A percentile compares a stretch with the other conserved stretches of the same genome.
These are phyloP conservation scores for Beauveria sp. DNA, from an alignment of 2,329 filamentous ascomycete genomes.

Conservation along the genomic window DNA sequence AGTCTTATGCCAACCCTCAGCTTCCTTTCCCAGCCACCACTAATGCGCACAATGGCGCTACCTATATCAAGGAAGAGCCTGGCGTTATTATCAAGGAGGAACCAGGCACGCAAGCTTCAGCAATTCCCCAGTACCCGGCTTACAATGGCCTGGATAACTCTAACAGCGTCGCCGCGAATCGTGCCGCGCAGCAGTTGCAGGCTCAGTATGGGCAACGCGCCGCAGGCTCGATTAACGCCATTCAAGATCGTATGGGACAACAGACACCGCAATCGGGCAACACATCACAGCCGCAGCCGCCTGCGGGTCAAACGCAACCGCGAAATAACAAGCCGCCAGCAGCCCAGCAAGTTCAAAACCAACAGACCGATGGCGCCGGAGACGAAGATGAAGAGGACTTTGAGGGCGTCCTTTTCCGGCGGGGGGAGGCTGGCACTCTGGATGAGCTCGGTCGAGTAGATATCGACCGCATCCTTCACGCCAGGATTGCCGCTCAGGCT, in stretches of 20 bases:
- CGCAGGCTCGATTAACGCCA: slow-evolving; percentile 58
- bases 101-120: slow-evolving; percentile 26
- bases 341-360: slow-evolving; percentile 26
- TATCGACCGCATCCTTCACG: slow-evolving; percentile 62
- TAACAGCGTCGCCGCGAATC: slow-evolving; percentile 39
- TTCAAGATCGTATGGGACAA: slow-evolving; percentile 38
- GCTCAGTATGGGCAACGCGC: slow-evolving; percentile 55
- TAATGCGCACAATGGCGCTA: slow-evolving; percentile 26
- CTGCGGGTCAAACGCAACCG: slow-evolving; percentile 20
- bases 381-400: slow-evolving; percentile 49
- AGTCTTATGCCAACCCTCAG: slow-evolving; percentile 16
- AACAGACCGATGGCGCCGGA: slow-evolving; percentile 66
- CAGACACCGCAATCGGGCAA: slow-evolving; percentile 25
- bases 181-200: slow-evolving; percentile 50
- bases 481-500: slow-evolving; percentile 57
- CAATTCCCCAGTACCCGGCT: slow-evolving; percentile 25
- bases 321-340: slow-evolving; percentile 25
- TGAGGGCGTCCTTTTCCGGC: slow-evolving; percentile 51
- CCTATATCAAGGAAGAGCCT: slow-evolving; percentile 39
- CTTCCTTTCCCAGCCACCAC: slow-evolving; percentile 23
- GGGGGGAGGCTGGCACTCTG: slow-evolving; percentile 44
- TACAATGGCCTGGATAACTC: slow-evolving; percentile 27
- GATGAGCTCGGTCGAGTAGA: slow-evolving; percentile 51
- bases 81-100: slow-evolving; percentile 37
- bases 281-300: slow-evolving; percentile 19